Conservation (phyloP, 106 monocot species). For the Acanthochlamys bracteata region DNA sequence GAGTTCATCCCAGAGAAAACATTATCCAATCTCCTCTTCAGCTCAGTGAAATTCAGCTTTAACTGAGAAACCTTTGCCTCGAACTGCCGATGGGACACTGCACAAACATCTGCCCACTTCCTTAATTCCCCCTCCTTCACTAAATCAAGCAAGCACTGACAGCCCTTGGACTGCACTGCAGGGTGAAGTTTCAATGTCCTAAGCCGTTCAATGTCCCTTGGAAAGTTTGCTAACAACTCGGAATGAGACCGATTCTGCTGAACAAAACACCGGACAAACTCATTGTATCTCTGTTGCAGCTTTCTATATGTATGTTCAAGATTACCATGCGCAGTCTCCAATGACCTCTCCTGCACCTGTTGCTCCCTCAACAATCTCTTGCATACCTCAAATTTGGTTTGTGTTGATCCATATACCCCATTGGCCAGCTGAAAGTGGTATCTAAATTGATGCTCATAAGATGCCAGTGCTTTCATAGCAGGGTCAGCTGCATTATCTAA, state of each 20-base stretch:
- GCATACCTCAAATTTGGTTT: constrained; percentile 58
- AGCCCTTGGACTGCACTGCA: constrained; percentile 38
- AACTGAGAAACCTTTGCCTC: constrained; percentile 83
- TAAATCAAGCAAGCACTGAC: constrained; percentile 80
- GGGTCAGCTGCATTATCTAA: constrained; percentile 71
- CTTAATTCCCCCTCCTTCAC: constrained; percentile 69
- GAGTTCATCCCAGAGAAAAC: constrained; percentile 40
- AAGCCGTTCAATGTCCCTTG: constrained; percentile 68
- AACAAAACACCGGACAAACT: constrained; percentile 52
- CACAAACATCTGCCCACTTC: constrained; percentile 54
- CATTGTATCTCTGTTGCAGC: constrained; percentile 52
- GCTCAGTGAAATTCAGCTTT: constrained; percentile 62
- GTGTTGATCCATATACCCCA: constrained; percentile 31
- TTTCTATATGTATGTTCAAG: constrained; percentile 56
- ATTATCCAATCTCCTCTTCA: constrained; percentile 54
- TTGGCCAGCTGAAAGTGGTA: constrained; percentile 76
- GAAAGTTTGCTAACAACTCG: constrained; percentile 61
- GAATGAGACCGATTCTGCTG: constrained; percentile 63
- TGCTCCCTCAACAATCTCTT: constrained; percentile 68
- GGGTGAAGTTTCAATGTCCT: constrained; percentile 56
- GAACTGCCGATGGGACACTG: constrained; percentile 67
- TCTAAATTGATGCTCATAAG: constrained; percentile 75
- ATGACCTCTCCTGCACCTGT: constrained; percentile 73
- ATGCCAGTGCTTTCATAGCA: constrained; percentile 77
- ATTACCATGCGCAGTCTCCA: constrained; percentile 73